These are phyloP conservation scores for Orychophragmus violaceus DNA, from an alignment of 345 rosid genomes.

Conservation along the genomic window DNA sequence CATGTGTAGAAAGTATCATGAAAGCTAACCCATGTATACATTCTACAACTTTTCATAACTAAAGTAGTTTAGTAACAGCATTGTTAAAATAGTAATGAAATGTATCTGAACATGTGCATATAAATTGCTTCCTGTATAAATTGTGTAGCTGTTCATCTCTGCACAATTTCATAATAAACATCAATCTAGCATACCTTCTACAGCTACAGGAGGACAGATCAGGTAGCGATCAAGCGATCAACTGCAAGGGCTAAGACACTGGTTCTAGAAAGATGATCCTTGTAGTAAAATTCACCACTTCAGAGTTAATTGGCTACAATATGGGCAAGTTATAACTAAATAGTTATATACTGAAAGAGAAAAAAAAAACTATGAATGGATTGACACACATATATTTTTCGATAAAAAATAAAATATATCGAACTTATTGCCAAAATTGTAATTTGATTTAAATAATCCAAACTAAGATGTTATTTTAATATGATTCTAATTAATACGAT, in stretches of 20 bases:
- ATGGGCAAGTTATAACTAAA: no score
- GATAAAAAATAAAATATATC: no score
- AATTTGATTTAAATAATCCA: no score
- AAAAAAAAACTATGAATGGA: no score
- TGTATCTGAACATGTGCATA: not conserved
- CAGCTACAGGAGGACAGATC: slow-evolving; percentile 94
- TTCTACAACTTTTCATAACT: not conserved
- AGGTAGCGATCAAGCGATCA: slow-evolving; percentile 76
- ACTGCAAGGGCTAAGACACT: slow-evolving; percentile 85
- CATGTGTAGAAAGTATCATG: not conserved
- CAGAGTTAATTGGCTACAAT: no score
- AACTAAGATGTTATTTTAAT: no score
- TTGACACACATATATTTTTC: no score
- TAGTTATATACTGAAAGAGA: no score
- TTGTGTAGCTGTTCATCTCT: not conserved
- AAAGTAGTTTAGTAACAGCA: not conserved
- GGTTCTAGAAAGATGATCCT: slow-evolving; percentile 53
- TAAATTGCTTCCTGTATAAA: not conserved
- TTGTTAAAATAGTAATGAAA: not conserved
- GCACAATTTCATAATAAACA: not conserved
- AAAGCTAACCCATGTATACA: not conserved
- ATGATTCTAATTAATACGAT: no score
- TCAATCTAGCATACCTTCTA: slow-evolving; percentile 47
- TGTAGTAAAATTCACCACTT: slow-evolving; percentile 69
- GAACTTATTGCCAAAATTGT: no score